A percentile compares a stretch with the other conserved stretches of the same genome.
These are phyloP conservation scores for Ophiostoma pallidulum DNA, from an alignment of 2,329 filamentous ascomycete species.

Conservation along the genomic window DNA sequence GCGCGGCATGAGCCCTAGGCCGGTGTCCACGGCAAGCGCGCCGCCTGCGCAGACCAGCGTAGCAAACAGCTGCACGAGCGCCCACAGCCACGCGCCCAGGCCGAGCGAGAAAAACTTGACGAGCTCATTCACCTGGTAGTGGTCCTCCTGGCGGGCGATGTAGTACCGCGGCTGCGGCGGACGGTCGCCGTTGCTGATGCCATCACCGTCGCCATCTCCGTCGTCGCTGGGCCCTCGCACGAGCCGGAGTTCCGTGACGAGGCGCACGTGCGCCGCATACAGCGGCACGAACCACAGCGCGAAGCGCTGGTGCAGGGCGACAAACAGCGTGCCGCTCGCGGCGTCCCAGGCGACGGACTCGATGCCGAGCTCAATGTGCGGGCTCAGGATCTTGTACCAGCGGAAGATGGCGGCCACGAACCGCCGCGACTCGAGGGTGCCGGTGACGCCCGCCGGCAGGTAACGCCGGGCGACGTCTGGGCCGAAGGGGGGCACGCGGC, in stretches of 20 bases:
- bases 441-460: not conserved
- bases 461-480: not conserved
- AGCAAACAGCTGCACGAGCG: slow-evolving; percentile 38
- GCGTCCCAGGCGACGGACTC: slow-evolving; percentile 61
- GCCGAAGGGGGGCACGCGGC: slow-evolving; percentile 42
- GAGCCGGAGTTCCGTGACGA: slow-evolving; percentile 60
- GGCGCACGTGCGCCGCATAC: slow-evolving; percentile 56
- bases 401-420: slow-evolving; percentile 62
- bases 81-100: slow-evolving; percentile 44
- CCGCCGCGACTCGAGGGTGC: slow-evolving; percentile 50
- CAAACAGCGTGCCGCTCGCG: slow-evolving; percentile 57
- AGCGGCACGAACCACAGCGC: slow-evolving; percentile 69
- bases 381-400: slow-evolving; percentile 79
- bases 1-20: not conserved
- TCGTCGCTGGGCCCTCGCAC: slow-evolving; percentile 19
- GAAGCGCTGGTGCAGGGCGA: slow-evolving; percentile 66
- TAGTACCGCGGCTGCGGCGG: slow-evolving; percentile 45
- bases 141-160: slow-evolving; percentile 67
- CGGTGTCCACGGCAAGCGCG: slow-evolving; percentile 22
- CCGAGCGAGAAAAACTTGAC: slow-evolving; percentile 61
- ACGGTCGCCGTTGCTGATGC: not conserved
- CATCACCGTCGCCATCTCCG: slow-evolving; percentile 9
- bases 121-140: slow-evolving; percentile 70
- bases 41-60: slow-evolving; percentile 56
- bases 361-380: slow-evolving; percentile 58